phyloP scores from a whole-genome alignment of 2,329 filamentous ascomycete genomes.

The Aspergillus pseudoglaucus region DNA sequence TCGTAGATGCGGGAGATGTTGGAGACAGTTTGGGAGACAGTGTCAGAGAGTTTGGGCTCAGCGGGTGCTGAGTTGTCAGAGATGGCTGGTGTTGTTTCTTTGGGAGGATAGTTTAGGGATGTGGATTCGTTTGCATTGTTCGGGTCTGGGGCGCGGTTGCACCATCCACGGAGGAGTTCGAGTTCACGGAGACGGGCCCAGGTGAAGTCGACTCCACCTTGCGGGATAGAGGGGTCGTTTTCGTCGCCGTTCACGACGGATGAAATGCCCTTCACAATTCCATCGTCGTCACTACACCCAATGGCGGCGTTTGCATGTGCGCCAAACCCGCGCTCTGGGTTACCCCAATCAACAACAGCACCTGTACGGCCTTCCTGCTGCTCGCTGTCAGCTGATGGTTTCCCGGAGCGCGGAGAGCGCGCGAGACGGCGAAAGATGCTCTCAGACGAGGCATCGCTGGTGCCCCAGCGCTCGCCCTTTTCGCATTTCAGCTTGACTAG shows the following conservation, averaged over 20 bases:
- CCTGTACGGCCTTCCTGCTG: conserved; percentile 31
- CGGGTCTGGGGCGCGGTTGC: conserved; percentile 44
- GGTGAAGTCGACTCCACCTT: conserved; percentile 53
- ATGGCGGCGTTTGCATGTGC: conserved; percentile 50
- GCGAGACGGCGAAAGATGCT: conserved; percentile 81
- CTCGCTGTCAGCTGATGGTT: conserved; percentile 18
- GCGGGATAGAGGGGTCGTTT: conserved; percentile 38
- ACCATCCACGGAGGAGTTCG: conserved; percentile 56
- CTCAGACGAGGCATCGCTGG: conserved; percentile 70
- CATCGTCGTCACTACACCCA: conserved; percentile 51
- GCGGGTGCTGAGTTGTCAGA: conserved; percentile 6
- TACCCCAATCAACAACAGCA: conserved; percentile 82
- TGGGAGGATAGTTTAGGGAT: conserved; percentile 18
- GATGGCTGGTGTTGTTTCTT: conserved; percentile 16
- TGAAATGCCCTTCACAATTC: conserved; percentile 52
- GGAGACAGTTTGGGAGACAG: conserved; percentile 46
- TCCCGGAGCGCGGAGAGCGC: conserved; percentile 44
- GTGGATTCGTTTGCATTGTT: conserved; percentile 37
- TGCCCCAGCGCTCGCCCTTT: conserved; percentile 80
- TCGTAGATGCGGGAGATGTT: conserved; percentile 50
- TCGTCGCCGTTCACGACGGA: conserved; percentile 45
- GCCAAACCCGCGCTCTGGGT: conserved; percentile 59
- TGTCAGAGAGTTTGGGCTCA: conserved; percentile 33
- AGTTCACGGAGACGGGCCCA: conserved; percentile 59
- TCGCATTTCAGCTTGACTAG: conserved; percentile 95